A percentile compares a stretch with the other conserved stretches of the same genome.
Evolutionary conservation across 2,329 filamentous ascomycete species (phyloP).

Genomic region (Ramularia endophylla): DNA sequence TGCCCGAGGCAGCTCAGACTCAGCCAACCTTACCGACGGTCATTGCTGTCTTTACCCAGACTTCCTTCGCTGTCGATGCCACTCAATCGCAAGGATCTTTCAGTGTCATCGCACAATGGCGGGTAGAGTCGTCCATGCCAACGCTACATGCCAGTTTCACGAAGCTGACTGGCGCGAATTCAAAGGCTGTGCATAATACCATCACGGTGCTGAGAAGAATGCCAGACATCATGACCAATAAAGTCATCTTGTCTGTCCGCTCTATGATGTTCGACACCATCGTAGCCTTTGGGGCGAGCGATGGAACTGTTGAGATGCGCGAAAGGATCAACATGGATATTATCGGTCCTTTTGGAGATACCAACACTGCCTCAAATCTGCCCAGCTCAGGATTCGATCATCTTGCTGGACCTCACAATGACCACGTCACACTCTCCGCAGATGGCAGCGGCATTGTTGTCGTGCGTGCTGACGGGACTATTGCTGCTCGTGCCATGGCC

Average conservation of each 20-base stretch:
- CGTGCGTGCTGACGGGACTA: slow-evolving; percentile 38
- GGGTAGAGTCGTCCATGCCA: slow-evolving; percentile 51
- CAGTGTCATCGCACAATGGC: slow-evolving; percentile 78
- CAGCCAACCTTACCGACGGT: slow-evolving; percentile 44
- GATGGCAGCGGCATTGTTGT: slow-evolving; percentile 43
- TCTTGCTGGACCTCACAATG: slow-evolving; percentile 51
- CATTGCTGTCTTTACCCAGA: slow-evolving; percentile 64
- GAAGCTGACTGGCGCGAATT: slow-evolving; percentile 24
- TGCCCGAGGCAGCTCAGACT: slow-evolving; percentile 54
- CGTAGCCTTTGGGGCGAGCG: slow-evolving; percentile 67
- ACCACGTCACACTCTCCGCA: slow-evolving; percentile 43
- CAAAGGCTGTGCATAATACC: slow-evolving; percentile 13
- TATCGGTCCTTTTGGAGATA: slow-evolving; percentile 58
- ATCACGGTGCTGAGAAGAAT: slow-evolving; percentile 54
- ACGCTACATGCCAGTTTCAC: slow-evolving; percentile 33
- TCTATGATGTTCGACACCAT: slow-evolving; percentile 65
- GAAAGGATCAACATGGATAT: slow-evolving; percentile 65
- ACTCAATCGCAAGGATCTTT: slow-evolving; percentile 59
- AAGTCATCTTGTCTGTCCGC: slow-evolving; percentile 63
- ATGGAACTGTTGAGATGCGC: slow-evolving; percentile 74
- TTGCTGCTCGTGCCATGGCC: slow-evolving; percentile 29
- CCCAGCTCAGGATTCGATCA: slow-evolving; percentile 75
- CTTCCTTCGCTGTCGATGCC: slow-evolving; percentile 29
- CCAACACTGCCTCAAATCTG: slow-evolving; percentile 61
- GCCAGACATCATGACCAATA: slow-evolving; percentile 63